Conservation (phyloP, 2,329 filamentous ascomycete genomes). For the Sclerotiophoma versabilis region DNA sequence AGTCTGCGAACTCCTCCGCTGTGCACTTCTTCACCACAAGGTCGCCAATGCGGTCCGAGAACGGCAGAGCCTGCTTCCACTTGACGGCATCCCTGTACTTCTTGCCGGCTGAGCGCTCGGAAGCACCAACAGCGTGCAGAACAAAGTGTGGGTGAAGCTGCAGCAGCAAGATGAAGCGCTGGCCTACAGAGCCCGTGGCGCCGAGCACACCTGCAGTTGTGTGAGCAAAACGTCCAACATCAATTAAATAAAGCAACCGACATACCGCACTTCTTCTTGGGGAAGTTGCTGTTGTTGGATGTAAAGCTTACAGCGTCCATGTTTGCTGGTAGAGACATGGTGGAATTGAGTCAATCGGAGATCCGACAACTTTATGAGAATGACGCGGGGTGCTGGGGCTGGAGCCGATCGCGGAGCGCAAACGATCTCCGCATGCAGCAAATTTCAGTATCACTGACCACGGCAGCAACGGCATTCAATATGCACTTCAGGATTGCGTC, state of each 20-base stretch:
- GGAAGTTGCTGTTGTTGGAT: slow-evolving; percentile 50
- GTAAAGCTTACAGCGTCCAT: slow-evolving; percentile 57
- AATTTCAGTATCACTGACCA: slow-evolving; percentile 11
- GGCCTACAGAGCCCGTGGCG: slow-evolving; percentile 91
- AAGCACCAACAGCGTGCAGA: slow-evolving; percentile 89
- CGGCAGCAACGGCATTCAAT: background rate
- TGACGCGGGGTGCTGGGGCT: slow-evolving; percentile 18
- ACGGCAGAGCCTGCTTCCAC: slow-evolving; percentile 91
- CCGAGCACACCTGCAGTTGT: slow-evolving; percentile 70
- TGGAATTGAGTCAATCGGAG: slow-evolving; percentile 31
- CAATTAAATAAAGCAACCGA: slow-evolving; percentile 46
- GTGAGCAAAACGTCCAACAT: slow-evolving; percentile 13
- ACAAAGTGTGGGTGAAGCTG: slow-evolving; percentile 85
- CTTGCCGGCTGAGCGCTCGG: slow-evolving; percentile 87
- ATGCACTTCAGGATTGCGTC: background rate
- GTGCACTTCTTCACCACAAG: slow-evolving; percentile 86
- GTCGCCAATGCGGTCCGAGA: slow-evolving; percentile 76
- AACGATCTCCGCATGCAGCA: slow-evolving; percentile 14
- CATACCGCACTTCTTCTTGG: slow-evolving; percentile 62
- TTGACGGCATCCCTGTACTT: slow-evolving; percentile 91
- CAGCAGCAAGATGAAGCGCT: slow-evolving; percentile 93
- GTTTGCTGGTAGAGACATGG: slow-evolving; percentile 27
- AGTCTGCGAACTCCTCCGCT: slow-evolving; percentile 82
- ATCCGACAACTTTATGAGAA: slow-evolving; percentile 32
- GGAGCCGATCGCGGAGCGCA: slow-evolving; percentile 37